These are phyloP conservation scores for Fusarium tanahbumbuense DNA, from an alignment of 2,329 filamentous ascomycete species.

Conservation along the genomic window DNA sequence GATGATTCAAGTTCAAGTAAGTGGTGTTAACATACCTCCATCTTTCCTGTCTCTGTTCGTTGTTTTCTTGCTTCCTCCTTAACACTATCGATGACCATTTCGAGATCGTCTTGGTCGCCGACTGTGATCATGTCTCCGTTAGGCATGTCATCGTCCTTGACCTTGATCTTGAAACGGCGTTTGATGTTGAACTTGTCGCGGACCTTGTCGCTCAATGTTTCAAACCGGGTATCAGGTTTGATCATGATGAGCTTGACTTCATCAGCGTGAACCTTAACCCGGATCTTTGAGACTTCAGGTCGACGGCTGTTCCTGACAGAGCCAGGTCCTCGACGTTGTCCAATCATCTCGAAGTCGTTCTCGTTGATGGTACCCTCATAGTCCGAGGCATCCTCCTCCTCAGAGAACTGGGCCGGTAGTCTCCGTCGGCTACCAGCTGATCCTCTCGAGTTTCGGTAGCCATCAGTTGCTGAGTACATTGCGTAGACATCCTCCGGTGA, in stretches of 20 bases:
- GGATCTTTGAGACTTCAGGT: slow-evolving; percentile 79
- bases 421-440: slow-evolving; percentile 52
- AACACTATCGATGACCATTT: slow-evolving; percentile 81
- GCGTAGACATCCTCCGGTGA: slow-evolving; percentile 77
- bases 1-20: background rate
- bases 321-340: slow-evolving; percentile 58
- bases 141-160: slow-evolving; percentile 80
- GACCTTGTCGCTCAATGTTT: slow-evolving; percentile 81
- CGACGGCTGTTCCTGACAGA: slow-evolving; percentile 67
- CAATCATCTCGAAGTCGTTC: slow-evolving; percentile 83
- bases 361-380: slow-evolving; percentile 76
- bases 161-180: slow-evolving; percentile 87
- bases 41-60: slow-evolving; percentile 85
- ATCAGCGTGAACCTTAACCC: slow-evolving; percentile 91
- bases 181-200: slow-evolving; percentile 86
- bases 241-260: slow-evolving; percentile 96
- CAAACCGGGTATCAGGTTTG: slow-evolving; percentile 75
- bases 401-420: slow-evolving; percentile 72
- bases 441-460: slow-evolving; percentile 49
- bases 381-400: slow-evolving; percentile 84
- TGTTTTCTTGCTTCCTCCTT: slow-evolving; percentile 77
- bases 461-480: slow-evolving; percentile 62
- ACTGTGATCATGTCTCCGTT: slow-evolving; percentile 95
- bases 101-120: slow-evolving; percentile 94
- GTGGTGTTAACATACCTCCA: slow-evolving; percentile 78